Evolutionary conservation across 176 grass and related monocot genomes (phyloP), one percentile per base, ranked within the genome.

Genomic region (Rhipidocladum racemiflorum): DNA sequence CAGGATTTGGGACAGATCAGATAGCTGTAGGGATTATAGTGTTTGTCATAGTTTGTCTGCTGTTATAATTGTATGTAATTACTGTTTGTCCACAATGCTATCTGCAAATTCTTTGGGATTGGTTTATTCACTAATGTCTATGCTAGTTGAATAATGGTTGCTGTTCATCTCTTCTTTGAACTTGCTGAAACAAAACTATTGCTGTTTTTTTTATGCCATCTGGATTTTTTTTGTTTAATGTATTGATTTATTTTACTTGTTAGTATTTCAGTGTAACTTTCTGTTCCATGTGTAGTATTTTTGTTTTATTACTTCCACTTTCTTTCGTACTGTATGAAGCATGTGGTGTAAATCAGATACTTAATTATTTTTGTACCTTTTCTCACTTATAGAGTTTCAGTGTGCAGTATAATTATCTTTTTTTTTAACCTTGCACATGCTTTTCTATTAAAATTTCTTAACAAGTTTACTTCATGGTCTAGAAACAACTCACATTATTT

Each of bases 131-230:
- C 35, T 36, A 48, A 61, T 73, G 9, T 17, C 12, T 42, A 68
- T 4, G 0, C 34, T 61, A n/a, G 51, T 49, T 70, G 13, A 44
- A 72, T 66, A 67, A 38, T 74, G 35, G 21, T 54, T 57, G 72
- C 17, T 68, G 6, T 17, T 30, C 24, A 61, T 75, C 34, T 85
- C 17, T 39, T 38, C 25, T 88, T 88, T 84, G 67, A 67, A 30
- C 17, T 4, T 76, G 43, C 24, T 61, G 36, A 43, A 44, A 23
- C 8, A 16, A 23, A 61, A 48, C 51, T 65, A 45, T 73, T 65
- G 8, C 35, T 20, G 5, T 80, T 18, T 39, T 82, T 51, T 51
- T 51, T 34, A 70, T 64, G 27, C 21, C 55, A 65, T 24, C 59
- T 72, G 39, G 5, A 74, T 77, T 77, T 77, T 17, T 81, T 40